A percentile compares a stretch with the other conserved stretches of the same genome.
These are phyloP conservation scores for Xylaria sp. DNA, from an alignment of 2,329 filamentous ascomycete genomes.

Conservation along the genomic window DNA sequence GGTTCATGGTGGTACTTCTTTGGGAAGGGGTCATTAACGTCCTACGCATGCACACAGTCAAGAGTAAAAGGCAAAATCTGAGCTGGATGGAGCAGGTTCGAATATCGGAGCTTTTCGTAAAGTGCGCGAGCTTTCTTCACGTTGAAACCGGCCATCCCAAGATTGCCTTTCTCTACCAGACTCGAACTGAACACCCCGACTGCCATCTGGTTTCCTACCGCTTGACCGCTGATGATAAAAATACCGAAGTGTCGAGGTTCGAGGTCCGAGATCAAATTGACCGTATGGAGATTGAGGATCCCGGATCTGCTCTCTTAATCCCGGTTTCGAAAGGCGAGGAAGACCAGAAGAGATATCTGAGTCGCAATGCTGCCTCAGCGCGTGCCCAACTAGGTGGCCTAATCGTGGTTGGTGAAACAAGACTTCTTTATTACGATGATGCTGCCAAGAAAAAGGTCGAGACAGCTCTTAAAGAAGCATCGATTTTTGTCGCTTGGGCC, in stretches of 20 bases:
- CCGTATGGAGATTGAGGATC: conserved; percentile 64
- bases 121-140: conserved; percentile 67
- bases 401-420: conserved; percentile 81
- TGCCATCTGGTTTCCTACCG: conserved; percentile 69
- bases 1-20: conserved; percentile 67
- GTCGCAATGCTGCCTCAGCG: conserved; percentile 63
- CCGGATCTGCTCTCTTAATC: conserved; percentile 70
- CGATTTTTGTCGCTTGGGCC: conserved; percentile 92
- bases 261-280: conserved; percentile 67
- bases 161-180: conserved; percentile 69
- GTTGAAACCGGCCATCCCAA: conserved; percentile 68
- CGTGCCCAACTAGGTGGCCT: conserved; percentile 75
- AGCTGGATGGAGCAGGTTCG: conserved; percentile 66
- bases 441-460: conserved; percentile 74
- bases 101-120: conserved; percentile 69
- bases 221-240: conserved; percentile 68
- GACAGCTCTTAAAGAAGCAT: conserved; percentile 75
- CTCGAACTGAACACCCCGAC: conserved; percentile 62
- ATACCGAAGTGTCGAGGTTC: conserved; percentile 65
- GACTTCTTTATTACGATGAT: conserved; percentile 86
- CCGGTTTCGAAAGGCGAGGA: conserved; percentile 67
- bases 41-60: conserved; percentile 61
- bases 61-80: conserved; percentile 58
- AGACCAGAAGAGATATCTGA: conserved; percentile 69
- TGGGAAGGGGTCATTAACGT: conserved; percentile 71